These are phyloP conservation scores for Helianthus tuberosus DNA, from an alignment of 129 eudicot genomes.

Conservation along the genomic window DNA sequence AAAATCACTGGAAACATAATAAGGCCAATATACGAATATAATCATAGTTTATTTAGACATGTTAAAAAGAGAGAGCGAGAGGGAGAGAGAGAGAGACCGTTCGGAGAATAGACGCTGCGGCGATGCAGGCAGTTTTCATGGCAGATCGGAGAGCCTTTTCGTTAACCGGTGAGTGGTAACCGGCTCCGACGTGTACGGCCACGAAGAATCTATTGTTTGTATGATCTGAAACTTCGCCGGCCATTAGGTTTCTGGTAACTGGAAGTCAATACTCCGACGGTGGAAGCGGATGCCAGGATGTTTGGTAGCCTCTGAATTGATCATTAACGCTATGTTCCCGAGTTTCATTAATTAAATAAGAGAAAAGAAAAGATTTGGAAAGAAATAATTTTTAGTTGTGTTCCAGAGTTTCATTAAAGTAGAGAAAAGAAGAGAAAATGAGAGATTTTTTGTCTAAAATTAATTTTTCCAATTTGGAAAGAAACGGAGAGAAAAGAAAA, in stretches of 20 bases:
- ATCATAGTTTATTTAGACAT: background rate
- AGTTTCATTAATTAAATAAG: too few relatives aligned
- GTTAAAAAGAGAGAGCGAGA: background rate
- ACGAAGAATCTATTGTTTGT: slow-evolving; percentile 60
- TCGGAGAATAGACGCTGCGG: slow-evolving; percentile 76
- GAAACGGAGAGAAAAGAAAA: too few relatives aligned
- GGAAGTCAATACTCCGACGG: background rate
- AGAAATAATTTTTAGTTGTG: too few relatives aligned
- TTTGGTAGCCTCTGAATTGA: too few relatives aligned
- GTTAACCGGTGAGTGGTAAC: slow-evolving; percentile 84
- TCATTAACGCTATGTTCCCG: too few relatives aligned
- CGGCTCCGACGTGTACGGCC: slow-evolving; percentile 98
- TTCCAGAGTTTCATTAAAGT: too few relatives aligned
- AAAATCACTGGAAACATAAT: background rate
- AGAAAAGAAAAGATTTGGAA: too few relatives aligned
- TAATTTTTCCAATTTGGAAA: too few relatives aligned
- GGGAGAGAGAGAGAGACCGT: slow-evolving; percentile 45
- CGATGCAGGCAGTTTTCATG: slow-evolving; percentile 88
- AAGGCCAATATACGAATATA: background rate
- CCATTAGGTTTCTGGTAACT: slow-evolving; percentile 36
- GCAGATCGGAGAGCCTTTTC: slow-evolving; percentile 93
- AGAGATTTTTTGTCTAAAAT: too few relatives aligned
- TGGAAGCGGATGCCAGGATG: background rate
- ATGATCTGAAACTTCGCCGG: slow-evolving; percentile 45
- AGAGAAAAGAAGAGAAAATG: too few relatives aligned